Base-by-base conservation (phyloP, 495 filamentous ascomycete species). In the Ramalina intermedia region DNA sequence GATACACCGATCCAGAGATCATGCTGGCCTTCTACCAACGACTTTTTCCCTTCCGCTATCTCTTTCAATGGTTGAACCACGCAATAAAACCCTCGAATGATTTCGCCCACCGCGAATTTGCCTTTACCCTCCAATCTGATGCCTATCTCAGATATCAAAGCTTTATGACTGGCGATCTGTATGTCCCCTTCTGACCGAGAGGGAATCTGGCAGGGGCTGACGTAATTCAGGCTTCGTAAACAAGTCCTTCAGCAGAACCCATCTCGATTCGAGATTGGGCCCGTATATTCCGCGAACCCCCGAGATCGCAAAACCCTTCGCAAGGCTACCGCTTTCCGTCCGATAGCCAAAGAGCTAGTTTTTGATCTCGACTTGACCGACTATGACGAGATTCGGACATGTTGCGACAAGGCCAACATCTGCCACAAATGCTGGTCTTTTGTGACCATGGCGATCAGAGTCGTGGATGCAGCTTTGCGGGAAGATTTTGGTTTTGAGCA, bases 291-390 rank as follows among this genome's bases (percentile, higher is more conserved):
- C 33, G 81, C 88, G 24, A 94, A 96, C 62, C 91, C 93, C 0
- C 83, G 87, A 48, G 91, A 96, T 50, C 85, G 93, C 56, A 98
- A 98, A 66, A 78, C 78, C 0, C 66, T 95, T 6, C 78, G 81
- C 39, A 94, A 93, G 63, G 66, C 74, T 14, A 73, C 71, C 47
- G 69, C 73, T 8, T 89, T 91, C 62, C 73, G 73, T 41, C 89
- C 91, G 2, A 61, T 93, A 3, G 69, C 80, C 1, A 96, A 96
- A 60, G 91, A 98, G 63, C 66, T 98, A 14, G 93, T 94, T 52
- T 96, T 98, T 67, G 91, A 98, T 80, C 95, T 98, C 55, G 91
- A 98, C 75, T 73, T 98, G 73, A 96, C 90, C 24, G 91, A 96
- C 68, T 98, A 98, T 64, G 91, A 98, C 60, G 85, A 94, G 42